Evolutionary conservation across 2,329 filamentous ascomycete genomes (phyloP).

Genomic region (Calonectria montana): DNA sequence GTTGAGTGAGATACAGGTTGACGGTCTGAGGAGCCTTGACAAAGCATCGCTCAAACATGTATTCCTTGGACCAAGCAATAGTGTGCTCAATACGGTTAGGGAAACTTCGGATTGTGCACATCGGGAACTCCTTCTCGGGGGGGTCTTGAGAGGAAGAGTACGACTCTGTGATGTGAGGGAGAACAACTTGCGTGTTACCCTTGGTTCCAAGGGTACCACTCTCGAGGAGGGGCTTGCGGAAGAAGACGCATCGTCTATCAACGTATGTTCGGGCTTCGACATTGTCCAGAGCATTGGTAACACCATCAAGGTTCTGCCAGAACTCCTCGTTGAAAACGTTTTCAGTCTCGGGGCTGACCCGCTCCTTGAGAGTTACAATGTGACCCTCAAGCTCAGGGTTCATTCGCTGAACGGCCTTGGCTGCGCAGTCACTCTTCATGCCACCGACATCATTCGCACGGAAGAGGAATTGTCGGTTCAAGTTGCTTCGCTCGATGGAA

Average conservation of each 20-base stretch:
- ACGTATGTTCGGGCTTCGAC: conserved; percentile 97
- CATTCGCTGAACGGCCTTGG: conserved; percentile 91
- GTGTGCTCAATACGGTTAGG: conserved; percentile 99
- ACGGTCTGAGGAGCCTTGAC: conserved; percentile 94
- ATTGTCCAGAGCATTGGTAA: conserved; percentile 98
- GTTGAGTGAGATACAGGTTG: conserved; percentile 91
- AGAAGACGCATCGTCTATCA: conserved; percentile 96
- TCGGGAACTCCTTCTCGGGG: conserved; percentile 97
- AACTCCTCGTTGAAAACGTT: conserved; percentile 94
- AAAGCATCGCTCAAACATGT: conserved; percentile 91
- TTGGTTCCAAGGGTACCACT: conserved; percentile 99
- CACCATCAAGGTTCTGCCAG: conserved; percentile 87
- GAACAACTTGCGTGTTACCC: conserved; percentile 96
- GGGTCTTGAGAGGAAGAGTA: conserved; percentile 97
- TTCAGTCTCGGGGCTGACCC: conserved; percentile 92
- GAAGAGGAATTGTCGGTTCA: conserved; percentile 98
- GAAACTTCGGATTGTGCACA: conserved; percentile 98
- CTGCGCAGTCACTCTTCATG: conserved; percentile 96
- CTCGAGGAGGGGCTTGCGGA: conserved; percentile 95
- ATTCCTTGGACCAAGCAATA: conserved; percentile 95
- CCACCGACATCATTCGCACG: conserved; percentile 91
- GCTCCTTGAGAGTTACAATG: conserved; percentile 86
- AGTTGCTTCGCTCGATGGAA: conserved; percentile 97
- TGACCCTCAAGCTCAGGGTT: conserved; percentile 92
- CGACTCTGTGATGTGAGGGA: conserved; percentile 92